phyloP scores from a whole-genome alignment of 768 basidiomycete genomes.

The Cubamyces sp. region DNA sequence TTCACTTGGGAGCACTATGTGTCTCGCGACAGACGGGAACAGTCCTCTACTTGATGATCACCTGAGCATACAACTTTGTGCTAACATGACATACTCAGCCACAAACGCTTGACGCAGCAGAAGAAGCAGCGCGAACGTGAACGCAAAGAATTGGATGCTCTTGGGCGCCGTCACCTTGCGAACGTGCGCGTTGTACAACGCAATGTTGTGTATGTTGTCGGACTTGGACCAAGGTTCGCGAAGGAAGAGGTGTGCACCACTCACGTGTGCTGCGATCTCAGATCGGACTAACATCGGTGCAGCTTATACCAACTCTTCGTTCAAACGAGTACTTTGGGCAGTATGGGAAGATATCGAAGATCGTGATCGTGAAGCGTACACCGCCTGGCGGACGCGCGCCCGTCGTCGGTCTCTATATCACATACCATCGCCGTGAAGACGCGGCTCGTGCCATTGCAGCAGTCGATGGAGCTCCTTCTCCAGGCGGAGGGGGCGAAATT shows the following conservation, averaged over 20 bases:
- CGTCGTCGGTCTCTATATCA: constrained; percentile 94
- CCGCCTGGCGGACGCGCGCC: constrained; percentile 72
- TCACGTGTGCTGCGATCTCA: constrained; percentile 8
- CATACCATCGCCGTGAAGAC: constrained; percentile 92
- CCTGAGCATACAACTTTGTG: constrained; percentile 2
- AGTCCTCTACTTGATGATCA: neutral
- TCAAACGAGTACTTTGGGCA: constrained; percentile 98
- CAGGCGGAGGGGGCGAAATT: constrained; percentile 85
- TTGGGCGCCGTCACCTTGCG: constrained; percentile 83
- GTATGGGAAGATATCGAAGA: constrained; percentile 97
- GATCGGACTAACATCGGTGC: constrained; percentile 13
- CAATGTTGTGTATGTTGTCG: constrained; percentile 94
- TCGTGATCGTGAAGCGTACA: constrained; percentile 89
- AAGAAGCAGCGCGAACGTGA: constrained; percentile 95
- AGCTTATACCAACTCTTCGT: constrained; percentile 89
- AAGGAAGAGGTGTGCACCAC: constrained; percentile 87
- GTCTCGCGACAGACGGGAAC: too few species aligned
- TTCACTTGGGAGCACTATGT: too few species aligned
- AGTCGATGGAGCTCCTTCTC: constrained; percentile 89
- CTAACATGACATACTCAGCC: constrained; percentile 49
- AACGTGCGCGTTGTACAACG: constrained; percentile 97
- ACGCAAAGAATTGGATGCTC: constrained; percentile 89
- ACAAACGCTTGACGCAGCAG: constrained; percentile 92
- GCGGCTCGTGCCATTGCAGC: constrained; percentile 91
- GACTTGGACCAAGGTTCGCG: constrained; percentile 90